Evolutionary conservation across 768 basidiomycete species (phyloP), one percentile per base, ranked within the genome.

Genomic region (Serendipita sp.): DNA sequence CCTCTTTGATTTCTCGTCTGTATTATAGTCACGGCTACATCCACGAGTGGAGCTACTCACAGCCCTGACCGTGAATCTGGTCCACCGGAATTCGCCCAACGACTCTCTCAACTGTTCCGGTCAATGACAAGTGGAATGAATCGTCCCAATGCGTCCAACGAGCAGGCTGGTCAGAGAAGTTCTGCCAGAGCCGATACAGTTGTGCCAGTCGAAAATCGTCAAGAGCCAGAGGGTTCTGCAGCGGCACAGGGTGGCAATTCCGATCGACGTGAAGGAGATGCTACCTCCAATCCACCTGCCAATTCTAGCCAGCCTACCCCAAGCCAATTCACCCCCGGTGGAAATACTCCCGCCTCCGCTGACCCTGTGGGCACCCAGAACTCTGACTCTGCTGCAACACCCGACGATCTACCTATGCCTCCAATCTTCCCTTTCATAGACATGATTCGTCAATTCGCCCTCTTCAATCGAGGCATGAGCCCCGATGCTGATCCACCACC

Each of bases 401-500:
- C 45, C n/a, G 45, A 48, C n/a, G 45, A 28, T 9, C 5, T 28
- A 9, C n/a, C n/a, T n/a, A 5, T n/a, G 7, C 45, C 20, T 5
- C 26, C 45, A 9, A 7, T 20, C n/a, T n/a, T 28, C 5, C 9
- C 20, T n/a, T 9, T 48, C n/a, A 5, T 48, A 9, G 45, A 48
- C 45, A 20, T 48, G 26, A 5, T 48, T 20, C n/a, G 45, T 20
- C 20, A 48, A 7, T 28, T 48, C 20, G 5, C 45, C 45, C 45
- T 5, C 45, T 48, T 48, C 45, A 62, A 70, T 69, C 44, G 65
- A 60, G 64, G 64, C 42, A 41, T 50, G 26, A 50, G 67, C 72
- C 38, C 44, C 17, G 75, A 74, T 2, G 72, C 75, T 20, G 70
- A 75, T 65, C 72, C 73, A 28, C 86, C 88, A 64, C 64, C 64